These are phyloP conservation scores for Catunica adiposa DNA, from an alignment of 2,329 filamentous ascomycete species.

Conservation along the genomic window DNA sequence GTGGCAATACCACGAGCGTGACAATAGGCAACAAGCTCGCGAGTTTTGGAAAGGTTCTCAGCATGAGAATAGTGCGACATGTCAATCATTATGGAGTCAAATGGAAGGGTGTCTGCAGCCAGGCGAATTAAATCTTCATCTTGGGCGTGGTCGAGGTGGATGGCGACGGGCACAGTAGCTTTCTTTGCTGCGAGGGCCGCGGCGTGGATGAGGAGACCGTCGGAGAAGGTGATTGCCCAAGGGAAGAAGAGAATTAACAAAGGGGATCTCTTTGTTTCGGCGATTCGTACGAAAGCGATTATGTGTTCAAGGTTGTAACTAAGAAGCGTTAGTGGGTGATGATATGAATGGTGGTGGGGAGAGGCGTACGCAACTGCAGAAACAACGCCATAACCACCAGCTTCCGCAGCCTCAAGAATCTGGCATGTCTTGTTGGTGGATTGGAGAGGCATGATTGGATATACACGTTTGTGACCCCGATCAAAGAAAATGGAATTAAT, in stretches of 20 bases:
- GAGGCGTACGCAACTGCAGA: constrained; percentile 29
- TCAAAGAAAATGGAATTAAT: too few species aligned
- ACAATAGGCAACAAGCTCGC: constrained; percentile 43
- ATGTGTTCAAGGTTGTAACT: constrained; percentile 52
- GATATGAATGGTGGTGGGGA: neutral
- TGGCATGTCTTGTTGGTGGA: constrained; percentile 18
- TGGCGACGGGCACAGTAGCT: constrained; percentile 39
- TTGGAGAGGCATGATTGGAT: constrained; percentile 1
- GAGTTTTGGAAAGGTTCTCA: constrained; percentile 49
- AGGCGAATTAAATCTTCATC: constrained; percentile 39
- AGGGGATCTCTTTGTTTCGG: constrained; percentile 48
- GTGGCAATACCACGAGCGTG: constrained; percentile 47
- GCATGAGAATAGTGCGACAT: constrained; percentile 58
- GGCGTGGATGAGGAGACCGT: constrained; percentile 20
- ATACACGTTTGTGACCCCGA: neutral
- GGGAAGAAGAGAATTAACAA: constrained; percentile 57
- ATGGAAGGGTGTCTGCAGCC: constrained; percentile 38
- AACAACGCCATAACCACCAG: constrained; percentile 37
- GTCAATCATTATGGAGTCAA: constrained; percentile 62
- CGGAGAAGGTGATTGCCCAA: constrained; percentile 26
- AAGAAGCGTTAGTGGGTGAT: neutral
- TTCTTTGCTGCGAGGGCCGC: constrained; percentile 37
- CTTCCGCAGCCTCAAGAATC: constrained; percentile 37
- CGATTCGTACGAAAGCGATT: constrained; percentile 48
- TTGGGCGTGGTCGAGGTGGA: constrained; percentile 54